Evolutionary conservation across 176 grass and related monocot species (phyloP), one percentile per base, ranked within the genome.

Genomic region (Cymbopogon citratus): DNA sequence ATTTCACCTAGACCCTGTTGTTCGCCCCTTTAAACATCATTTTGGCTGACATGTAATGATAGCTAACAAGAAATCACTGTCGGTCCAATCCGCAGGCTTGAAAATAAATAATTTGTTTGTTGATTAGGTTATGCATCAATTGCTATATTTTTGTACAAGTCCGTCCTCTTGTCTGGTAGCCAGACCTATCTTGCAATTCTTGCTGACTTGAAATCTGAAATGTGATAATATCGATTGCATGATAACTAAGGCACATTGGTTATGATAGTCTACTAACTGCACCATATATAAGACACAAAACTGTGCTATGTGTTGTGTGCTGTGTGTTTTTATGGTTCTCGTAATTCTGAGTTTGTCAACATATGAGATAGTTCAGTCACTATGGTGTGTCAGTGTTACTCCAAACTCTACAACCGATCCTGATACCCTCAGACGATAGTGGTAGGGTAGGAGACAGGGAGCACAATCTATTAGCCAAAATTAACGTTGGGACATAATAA

Each of bases 31-130:
- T 14, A 51, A 45, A 31, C 28, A n/a, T 69, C 38, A 67, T 79
- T 63, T 74, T 69, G 38, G 48, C 74, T 78, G 83, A 62, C 45
- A 52, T 69, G 60, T 83, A n/a, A n/a, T n/a, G 36, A 25, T 57
- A 61, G 65, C 66, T 19, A 82, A 78, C 79, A 49, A 49, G 25
- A 60, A 77, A 67, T 39, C 13, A 19, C 15, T 74, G 75, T 86
- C 51, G 48, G 24, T 69, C 46, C 7, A 1, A 38, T 46, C 34
- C 38, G 28, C 74, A 21, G 61, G 48, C 33, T 52, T 27, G 18
- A 41, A 23, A 80, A 86, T 79, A 83, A 74, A 69, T 11, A 11
- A 23, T 12, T 69, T 84, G 2, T 76, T 73, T 74, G 61, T 68
- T 15, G 31, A 43, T 71, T 6, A 38, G 19, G 19, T 21, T 43